These are phyloP conservation scores for Thraustotheca clavata DNA, from an alignment of 352 stramenopile species.

Conservation along the genomic window DNA sequence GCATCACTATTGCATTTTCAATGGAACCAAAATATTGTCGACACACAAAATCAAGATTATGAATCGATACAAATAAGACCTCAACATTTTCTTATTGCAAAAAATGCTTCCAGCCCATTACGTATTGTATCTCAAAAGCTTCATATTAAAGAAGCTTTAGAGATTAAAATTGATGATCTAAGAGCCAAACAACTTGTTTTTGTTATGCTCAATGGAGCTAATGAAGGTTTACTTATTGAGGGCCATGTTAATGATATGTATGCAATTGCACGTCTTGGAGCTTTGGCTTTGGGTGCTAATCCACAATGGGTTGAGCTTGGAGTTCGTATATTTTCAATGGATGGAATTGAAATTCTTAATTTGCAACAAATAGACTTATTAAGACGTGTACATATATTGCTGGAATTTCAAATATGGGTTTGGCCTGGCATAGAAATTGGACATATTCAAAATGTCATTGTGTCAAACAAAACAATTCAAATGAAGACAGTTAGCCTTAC, in stretches of 20 bases:
- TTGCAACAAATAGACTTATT: neutral
- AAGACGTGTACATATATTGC: constrained; percentile 1
- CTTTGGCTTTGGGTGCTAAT: constrained; percentile 8
- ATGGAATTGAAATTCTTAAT: neutral
- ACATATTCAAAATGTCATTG: neutral
- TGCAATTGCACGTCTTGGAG: constrained; percentile 33
- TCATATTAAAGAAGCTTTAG: constrained; percentile 32
- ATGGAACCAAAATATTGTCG: no score
- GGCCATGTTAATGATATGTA: constrained; percentile 33
- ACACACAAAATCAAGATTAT: no score
- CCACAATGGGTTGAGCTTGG: constrained; percentile 9
- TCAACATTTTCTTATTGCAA: neutral
- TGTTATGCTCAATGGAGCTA: constrained; percentile 63
- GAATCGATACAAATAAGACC: neutral
- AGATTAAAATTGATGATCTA: constrained; percentile 24
- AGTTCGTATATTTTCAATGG: constrained; percentile 1
- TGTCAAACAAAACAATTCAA: neutral
- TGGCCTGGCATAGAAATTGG: constrained; percentile 21
- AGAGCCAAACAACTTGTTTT: constrained; percentile 36
- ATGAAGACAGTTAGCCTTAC: constrained; percentile 10
- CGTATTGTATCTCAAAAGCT: neutral
- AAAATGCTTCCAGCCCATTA: neutral
- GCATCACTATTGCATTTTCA: no score
- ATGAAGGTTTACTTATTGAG: constrained; percentile 40
- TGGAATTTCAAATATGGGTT: constrained; percentile 20